A percentile compares a stretch with the other conserved stretches of the same genome.
phyloP scores from a whole-genome alignment of 2,329 filamentous ascomycete genomes.

The Leptographium wingfieldii region DNA sequence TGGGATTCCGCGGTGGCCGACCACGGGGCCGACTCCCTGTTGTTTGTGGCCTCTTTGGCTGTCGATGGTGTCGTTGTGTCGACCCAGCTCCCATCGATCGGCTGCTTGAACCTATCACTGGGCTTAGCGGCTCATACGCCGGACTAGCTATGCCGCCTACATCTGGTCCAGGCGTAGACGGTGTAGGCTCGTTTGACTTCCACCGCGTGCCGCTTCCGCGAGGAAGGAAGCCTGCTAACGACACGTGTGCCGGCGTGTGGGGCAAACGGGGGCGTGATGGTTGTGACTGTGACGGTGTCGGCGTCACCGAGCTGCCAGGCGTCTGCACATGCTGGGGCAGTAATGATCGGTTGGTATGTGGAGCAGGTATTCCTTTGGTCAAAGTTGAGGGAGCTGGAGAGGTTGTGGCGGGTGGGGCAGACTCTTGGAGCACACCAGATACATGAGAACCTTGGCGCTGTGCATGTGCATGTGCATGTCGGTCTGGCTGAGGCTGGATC shows the following conservation, averaged over 20 bases:
- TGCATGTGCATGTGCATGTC: not conserved
- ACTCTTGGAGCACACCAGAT: no score
- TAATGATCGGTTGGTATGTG: not conserved
- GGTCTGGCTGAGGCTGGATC: not conserved
- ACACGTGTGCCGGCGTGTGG: constrained; percentile 5
- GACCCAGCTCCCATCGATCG: not conserved
- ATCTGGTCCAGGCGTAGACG: constrained; percentile 38
- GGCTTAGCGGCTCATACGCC: constrained; percentile 46
- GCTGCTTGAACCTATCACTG: constrained; percentile 21
- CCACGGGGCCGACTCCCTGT: not conserved
- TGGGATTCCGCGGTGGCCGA: constrained; percentile 1
- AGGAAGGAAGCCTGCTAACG: constrained; percentile 6
- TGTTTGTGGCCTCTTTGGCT: constrained; percentile 6
- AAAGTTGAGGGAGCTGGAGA: not conserved
- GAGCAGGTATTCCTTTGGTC: not conserved
- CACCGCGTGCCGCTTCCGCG: constrained; percentile 41
- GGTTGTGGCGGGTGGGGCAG: not conserved
- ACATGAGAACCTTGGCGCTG: not conserved
- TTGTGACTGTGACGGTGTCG: constrained; percentile 6
- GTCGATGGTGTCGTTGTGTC: not conserved
- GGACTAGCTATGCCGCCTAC: constrained; percentile 36
- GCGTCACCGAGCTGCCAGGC: not conserved
- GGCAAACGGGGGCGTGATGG: constrained; percentile 6
- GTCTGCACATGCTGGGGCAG: constrained; percentile 8
- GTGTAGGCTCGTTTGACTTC: constrained; percentile 39